phyloP scores from a whole-genome alignment of 2,329 filamentous ascomycete genomes.

The Kalmusia sp. region DNA sequence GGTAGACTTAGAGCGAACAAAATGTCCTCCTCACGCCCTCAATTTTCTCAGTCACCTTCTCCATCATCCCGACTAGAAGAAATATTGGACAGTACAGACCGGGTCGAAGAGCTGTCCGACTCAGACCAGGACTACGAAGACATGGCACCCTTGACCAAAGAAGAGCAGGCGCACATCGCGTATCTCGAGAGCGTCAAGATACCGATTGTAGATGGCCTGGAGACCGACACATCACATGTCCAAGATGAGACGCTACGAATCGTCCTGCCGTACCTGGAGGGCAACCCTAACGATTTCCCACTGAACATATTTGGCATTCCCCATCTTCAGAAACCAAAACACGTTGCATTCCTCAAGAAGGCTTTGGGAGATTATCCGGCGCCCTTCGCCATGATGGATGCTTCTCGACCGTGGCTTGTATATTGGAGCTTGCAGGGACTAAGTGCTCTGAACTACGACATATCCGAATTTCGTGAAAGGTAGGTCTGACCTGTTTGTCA shows the following conservation, averaged over 20 bases:
- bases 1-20: conserved; percentile 19
- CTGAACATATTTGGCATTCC: conserved; percentile 79
- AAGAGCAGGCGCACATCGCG: conserved; percentile 37
- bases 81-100: conserved; percentile 27
- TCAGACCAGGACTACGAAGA: conserved; percentile 45
- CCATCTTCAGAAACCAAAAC: conserved; percentile 69
- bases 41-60: conserved; percentile 20
- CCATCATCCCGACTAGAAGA: conserved; percentile 37
- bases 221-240: conserved; percentile 70
- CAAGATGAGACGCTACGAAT: conserved; percentile 74
- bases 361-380: conserved; percentile 68
- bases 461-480: conserved; percentile 68
- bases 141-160: conserved; percentile 35
- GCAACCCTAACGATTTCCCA: conserved; percentile 57
- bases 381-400: conserved; percentile 77
- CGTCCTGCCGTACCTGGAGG: conserved; percentile 72
- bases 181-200: conserved; percentile 49
- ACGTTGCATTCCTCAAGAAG: conserved; percentile 67
- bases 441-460: conserved; percentile 77
- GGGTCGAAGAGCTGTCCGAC: conserved; percentile 48
- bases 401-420: conserved; percentile 89
- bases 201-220: conserved; percentile 69
- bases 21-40: conserved; percentile 34
- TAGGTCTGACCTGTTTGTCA: conserved; percentile 51
- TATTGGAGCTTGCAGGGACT: conserved; percentile 90